Conservation (phyloP, 257 asterid species). For the Gardenia jasminoides region DNA sequence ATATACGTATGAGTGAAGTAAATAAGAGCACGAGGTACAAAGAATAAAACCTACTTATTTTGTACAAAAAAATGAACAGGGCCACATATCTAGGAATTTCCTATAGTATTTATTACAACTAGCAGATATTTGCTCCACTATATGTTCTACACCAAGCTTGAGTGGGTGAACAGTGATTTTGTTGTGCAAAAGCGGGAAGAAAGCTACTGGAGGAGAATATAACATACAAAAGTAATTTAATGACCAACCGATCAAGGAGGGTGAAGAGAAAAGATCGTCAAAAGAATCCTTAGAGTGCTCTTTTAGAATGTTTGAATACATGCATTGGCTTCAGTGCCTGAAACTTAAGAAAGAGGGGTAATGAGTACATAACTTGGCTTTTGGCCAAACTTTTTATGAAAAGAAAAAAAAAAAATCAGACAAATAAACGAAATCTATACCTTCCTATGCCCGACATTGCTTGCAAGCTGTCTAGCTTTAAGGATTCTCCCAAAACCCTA, state of each 20-base stretch:
- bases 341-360: background rate
- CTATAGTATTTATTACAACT: background rate
- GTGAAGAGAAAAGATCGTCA: slow-evolving; percentile 20
- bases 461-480: slow-evolving; percentile 73
- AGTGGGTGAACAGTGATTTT: slow-evolving; percentile 6
- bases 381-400: slow-evolving; percentile 1
- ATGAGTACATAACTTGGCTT: slow-evolving; percentile 16
- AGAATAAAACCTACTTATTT: background rate
- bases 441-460: slow-evolving; percentile 40
- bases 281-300: slow-evolving; percentile 27
- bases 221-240: slow-evolving; percentile 2
- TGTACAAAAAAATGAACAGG: background rate
- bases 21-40: background rate
- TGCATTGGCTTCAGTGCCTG: slow-evolving; percentile 1
- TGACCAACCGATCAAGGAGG: background rate
- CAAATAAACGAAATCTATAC: slow-evolving; percentile 12
- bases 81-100: background rate
- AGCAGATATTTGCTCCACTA: background rate
- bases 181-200: background rate
- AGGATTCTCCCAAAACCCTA: slow-evolving; percentile 47
- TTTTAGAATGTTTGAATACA: slow-evolving; percentile 31
- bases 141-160: background rate
- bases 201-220: background rate
- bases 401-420: slow-evolving; percentile 8
- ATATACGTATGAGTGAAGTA: no score